Percentiles rank a stretch among this genome's conserved stretches.
phyloP scores from a whole-genome alignment of 352 stramenopile genomes.

The Aphanomyces invadans region DNA sequence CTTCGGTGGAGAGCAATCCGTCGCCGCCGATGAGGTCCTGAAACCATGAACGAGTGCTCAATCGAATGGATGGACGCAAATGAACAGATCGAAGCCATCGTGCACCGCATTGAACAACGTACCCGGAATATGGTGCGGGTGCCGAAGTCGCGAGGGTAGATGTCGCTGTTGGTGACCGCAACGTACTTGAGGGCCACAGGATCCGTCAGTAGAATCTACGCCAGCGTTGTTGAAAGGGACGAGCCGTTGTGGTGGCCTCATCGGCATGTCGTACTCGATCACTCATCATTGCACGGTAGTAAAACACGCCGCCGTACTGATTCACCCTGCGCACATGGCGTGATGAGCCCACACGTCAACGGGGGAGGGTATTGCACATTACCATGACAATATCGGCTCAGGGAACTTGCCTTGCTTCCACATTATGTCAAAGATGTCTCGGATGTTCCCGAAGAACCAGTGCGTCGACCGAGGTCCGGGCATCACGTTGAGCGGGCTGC shows the following conservation, averaged over 20 bases:
- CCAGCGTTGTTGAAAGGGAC: background rate
- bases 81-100: background rate
- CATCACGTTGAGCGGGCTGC: background rate
- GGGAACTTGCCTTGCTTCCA: slow-evolving; percentile 12
- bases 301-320: slow-evolving; percentile 10
- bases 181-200: slow-evolving; percentile 15
- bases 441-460: slow-evolving; percentile 18
- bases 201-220: slow-evolving; percentile 1
- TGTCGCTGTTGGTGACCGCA: background rate
- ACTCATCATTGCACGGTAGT: slow-evolving; percentile 7
- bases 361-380: background rate
- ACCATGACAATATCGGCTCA: slow-evolving; percentile 16
- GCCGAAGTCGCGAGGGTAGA: background rate
- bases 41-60: background rate
- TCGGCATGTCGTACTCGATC: slow-evolving; percentile 7
- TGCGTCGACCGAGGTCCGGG: background rate
- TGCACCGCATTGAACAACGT: too few relatives aligned
- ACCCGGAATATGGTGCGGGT: background rate
- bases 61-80: background rate
- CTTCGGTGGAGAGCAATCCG: slow-evolving; percentile 12
- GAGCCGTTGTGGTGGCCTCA: background rate
- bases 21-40: slow-evolving; percentile 21
- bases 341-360: background rate
- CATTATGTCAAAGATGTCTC: slow-evolving; percentile 15
- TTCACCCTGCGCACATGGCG: background rate